Percentiles rank a stretch among this genome's conserved stretches.
Conservation (phyloP, 495 filamentous ascomycete genomes). For the Echria macrotheca region DNA sequence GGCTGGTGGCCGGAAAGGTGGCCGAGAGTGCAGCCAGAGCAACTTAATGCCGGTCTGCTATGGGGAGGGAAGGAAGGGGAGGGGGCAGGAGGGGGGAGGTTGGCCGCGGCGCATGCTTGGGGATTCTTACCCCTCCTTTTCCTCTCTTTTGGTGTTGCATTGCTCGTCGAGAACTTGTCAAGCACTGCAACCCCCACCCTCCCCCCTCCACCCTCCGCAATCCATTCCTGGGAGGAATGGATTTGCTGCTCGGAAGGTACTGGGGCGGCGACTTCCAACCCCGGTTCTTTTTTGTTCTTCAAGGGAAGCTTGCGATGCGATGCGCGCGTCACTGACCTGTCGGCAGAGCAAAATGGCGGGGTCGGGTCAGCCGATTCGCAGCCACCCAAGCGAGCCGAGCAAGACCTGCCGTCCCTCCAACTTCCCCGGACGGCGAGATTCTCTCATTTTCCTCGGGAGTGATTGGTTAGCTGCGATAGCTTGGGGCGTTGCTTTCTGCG, state of each 20-base stretch:
- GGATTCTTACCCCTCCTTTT: conserved; percentile 14
- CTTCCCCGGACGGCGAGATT: background rate
- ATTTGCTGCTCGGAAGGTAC: no score
- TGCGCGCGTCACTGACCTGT: no score
- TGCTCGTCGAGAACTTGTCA: no score
- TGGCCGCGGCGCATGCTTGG: no score
- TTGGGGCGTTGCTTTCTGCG: conserved; percentile 12
- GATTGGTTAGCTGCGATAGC: conserved; percentile 7
- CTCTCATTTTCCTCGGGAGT: conserved; percentile 3
- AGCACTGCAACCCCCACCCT: background rate
- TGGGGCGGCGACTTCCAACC: no score
- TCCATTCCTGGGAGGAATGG: no score
- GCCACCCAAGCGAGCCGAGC: conserved; percentile 10
- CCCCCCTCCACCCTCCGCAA: conserved; percentile 5
- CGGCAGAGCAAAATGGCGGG: conserved; percentile 9
- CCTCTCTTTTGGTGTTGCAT: no score
- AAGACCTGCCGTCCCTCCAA: conserved; percentile 6
- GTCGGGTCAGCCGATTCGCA: conserved; percentile 3
- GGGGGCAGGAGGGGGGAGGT: no score
- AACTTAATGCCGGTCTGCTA: conserved; percentile 1
- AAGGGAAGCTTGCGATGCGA: no score
- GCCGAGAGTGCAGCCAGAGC: background rate
- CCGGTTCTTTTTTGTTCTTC: no score
- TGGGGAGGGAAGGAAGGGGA: no score
- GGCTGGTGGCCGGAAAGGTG: background rate